A percentile compares a stretch with the other conserved stretches of the same genome.
phyloP scores from a whole-genome alignment of 768 basidiomycete genomes.

The Kwoniella botswanensis region DNA sequence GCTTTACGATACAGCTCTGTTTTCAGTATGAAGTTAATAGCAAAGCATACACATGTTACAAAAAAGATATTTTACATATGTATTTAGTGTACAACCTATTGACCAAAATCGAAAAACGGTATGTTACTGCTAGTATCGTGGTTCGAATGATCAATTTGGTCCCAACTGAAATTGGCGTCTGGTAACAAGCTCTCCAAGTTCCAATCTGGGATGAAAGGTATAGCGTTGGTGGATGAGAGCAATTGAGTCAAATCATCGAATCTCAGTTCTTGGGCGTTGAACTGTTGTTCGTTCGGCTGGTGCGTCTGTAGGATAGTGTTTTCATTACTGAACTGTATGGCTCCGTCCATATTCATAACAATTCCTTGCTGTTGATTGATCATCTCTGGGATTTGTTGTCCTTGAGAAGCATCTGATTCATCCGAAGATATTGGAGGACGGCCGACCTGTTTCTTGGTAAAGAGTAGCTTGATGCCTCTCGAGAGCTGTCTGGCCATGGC shows the following conservation, averaged over 20 bases:
- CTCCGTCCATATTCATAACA: neutral
- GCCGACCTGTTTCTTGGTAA: constrained; percentile 5
- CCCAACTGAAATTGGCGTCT: constrained; percentile 14
- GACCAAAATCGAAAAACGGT: constrained; percentile 4
- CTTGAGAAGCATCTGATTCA: neutral
- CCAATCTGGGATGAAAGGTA: constrained; percentile 29
- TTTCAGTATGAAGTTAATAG: no score
- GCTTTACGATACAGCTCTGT: no score
- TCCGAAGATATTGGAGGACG: neutral
- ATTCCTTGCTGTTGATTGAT: neutral
- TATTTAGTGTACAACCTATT: neutral
- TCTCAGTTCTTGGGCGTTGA: neutral
- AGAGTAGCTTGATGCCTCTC: constrained; percentile 12
- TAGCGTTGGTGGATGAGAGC: constrained; percentile 22
- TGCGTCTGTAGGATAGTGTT: neutral
- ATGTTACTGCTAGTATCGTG: neutral
- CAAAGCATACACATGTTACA: no score
- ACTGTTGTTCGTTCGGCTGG: neutral
- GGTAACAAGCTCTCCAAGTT: constrained; percentile 15
- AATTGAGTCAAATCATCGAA: constrained; percentile 23
- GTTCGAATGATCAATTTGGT: constrained; percentile 1
- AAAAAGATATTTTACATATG: neutral
- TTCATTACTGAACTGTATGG: neutral
- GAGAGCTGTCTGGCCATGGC: constrained; percentile 25
- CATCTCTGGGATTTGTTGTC: neutral